A percentile compares a stretch with the other conserved stretches of the same genome.
Evolutionary conservation across 2,329 filamentous ascomycete species (phyloP).

Genomic region (Fusarium staphyleae): DNA sequence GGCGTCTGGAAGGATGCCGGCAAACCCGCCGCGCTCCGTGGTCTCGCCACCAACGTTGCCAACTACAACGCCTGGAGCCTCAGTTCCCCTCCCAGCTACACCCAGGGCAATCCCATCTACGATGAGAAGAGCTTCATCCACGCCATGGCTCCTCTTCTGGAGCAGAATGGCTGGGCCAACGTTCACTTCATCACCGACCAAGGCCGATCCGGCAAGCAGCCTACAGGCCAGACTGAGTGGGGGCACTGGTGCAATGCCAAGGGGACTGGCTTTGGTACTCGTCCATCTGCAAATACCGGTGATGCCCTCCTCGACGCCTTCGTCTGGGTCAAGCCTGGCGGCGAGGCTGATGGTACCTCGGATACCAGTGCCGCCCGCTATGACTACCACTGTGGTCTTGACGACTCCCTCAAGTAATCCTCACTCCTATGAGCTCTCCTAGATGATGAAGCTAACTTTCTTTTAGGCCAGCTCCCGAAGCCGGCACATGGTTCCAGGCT

Average conservation of each 20-base stretch:
- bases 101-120: slow-evolving; percentile 56
- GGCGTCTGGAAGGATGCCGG: slow-evolving; percentile 59
- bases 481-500: slow-evolving; percentile 71
- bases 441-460: accelerated
- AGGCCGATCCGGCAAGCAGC: slow-evolving; percentile 64
- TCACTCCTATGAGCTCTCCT: accelerated
- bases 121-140: slow-evolving; percentile 64
- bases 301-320: slow-evolving; percentile 68
- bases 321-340: slow-evolving; percentile 75
- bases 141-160: slow-evolving; percentile 70
- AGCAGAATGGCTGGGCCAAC: slow-evolving; percentile 51
- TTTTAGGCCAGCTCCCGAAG: slow-evolving; percentile 68
- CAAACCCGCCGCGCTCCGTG: slow-evolving; percentile 58
- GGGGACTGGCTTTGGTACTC: slow-evolving; percentile 68
- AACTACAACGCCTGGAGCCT: slow-evolving; percentile 63
- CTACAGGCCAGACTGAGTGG: slow-evolving; percentile 66
- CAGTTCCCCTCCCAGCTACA: slow-evolving; percentile 54
- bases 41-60: slow-evolving; percentile 64
- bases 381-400: slow-evolving; percentile 55
- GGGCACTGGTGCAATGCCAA: slow-evolving; percentile 74
- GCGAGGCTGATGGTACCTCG: slow-evolving; percentile 61
- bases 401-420: slow-evolving; percentile 54
- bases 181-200: slow-evolving; percentile 59
- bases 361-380: slow-evolving; percentile 53
- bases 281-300: slow-evolving; percentile 68